phyloP scores from a whole-genome alignment of 305 asterid genomes.

The Fraxinus xanthoxyloides region DNA sequence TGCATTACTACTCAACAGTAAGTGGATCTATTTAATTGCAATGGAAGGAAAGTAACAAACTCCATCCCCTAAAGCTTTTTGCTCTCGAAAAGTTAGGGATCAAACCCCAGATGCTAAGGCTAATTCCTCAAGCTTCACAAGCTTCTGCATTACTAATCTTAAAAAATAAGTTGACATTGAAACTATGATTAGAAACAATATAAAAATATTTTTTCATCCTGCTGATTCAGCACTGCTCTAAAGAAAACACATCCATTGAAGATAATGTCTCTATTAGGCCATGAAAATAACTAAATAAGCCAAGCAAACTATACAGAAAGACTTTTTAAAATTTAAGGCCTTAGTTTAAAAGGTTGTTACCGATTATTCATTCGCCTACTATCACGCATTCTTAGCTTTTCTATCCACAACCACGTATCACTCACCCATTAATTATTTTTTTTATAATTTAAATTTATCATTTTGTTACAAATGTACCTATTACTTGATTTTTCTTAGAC shows the following conservation, averaged over 20 bases:
- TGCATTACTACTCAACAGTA: not conserved
- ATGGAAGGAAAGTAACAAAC: not conserved
- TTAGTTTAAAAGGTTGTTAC: not conserved
- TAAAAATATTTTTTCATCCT: not conserved
- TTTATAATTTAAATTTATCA: not conserved
- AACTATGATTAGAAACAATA: not conserved
- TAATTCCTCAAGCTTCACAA: slow-evolving; percentile 6
- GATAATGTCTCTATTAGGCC: not conserved
- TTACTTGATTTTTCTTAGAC: not conserved
- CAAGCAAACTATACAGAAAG: not conserved
- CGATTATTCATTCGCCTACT: not conserved
- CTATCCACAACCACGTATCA: not conserved
- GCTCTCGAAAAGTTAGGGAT: not conserved
- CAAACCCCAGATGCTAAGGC: not conserved
- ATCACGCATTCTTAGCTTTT: not conserved
- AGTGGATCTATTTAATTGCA: not conserved
- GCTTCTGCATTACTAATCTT: not conserved
- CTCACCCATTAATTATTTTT: not conserved
- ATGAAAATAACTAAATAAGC: not conserved
- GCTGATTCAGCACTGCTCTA: not conserved
- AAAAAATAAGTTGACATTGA: not conserved
- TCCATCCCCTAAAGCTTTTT: not conserved
- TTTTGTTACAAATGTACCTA: not conserved
- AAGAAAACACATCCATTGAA: slow-evolving; percentile 15
- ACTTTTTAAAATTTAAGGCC: not conserved